These are phyloP conservation scores for Pichia norvegensis DNA, from an alignment of 1,139 yeast genomes.

Conservation along the genomic window DNA sequence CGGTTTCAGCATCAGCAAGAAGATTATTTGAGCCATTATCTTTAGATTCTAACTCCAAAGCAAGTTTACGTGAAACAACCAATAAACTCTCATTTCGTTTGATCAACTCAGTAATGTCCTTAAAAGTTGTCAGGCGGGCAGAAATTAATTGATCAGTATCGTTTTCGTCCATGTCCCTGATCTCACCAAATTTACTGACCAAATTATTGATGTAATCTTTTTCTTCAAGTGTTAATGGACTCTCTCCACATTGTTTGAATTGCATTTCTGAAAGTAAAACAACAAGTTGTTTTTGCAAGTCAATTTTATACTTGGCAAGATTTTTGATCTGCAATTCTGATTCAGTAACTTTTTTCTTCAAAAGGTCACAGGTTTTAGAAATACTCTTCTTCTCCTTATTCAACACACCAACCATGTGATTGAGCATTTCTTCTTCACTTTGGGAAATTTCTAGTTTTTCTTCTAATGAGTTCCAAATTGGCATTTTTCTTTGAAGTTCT, in stretches of 20 bases:
- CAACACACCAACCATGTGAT: slow-evolving; percentile 39
- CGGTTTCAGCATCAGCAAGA: slow-evolving; percentile 35
- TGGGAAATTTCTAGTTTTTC: slow-evolving; percentile 44
- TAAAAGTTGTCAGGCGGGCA: slow-evolving; percentile 65
- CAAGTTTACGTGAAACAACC: slow-evolving; percentile 59
- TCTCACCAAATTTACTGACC: slow-evolving; percentile 32
- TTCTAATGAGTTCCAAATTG: slow-evolving; percentile 63
- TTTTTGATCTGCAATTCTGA: slow-evolving; percentile 33
- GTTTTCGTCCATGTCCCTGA: slow-evolving; percentile 42
- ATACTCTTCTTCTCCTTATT: slow-evolving; percentile 36
- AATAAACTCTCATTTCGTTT: slow-evolving; percentile 67
- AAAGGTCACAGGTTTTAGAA: slow-evolving; percentile 26
- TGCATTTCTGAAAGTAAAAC: slow-evolving; percentile 61
- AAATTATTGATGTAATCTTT: slow-evolving; percentile 20
- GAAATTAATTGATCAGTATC: slow-evolving; percentile 70
- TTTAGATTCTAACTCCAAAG: slow-evolving; percentile 55
- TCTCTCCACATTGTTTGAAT: slow-evolving; percentile 39
- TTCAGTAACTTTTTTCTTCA: slow-evolving; percentile 30
- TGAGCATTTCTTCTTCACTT: slow-evolving; percentile 43
- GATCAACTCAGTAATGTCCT: slow-evolving; percentile 59
- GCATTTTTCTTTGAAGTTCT: slow-evolving; percentile 77
- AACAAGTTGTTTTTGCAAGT: slow-evolving; percentile 75
- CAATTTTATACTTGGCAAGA: slow-evolving; percentile 52
- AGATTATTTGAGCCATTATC: slow-evolving; percentile 54
- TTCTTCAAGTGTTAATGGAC: slow-evolving; percentile 26